These are phyloP conservation scores for Myriosclerotinia scirpicola DNA, from an alignment of 2,329 filamentous ascomycete genomes.

Conservation along the genomic window DNA sequence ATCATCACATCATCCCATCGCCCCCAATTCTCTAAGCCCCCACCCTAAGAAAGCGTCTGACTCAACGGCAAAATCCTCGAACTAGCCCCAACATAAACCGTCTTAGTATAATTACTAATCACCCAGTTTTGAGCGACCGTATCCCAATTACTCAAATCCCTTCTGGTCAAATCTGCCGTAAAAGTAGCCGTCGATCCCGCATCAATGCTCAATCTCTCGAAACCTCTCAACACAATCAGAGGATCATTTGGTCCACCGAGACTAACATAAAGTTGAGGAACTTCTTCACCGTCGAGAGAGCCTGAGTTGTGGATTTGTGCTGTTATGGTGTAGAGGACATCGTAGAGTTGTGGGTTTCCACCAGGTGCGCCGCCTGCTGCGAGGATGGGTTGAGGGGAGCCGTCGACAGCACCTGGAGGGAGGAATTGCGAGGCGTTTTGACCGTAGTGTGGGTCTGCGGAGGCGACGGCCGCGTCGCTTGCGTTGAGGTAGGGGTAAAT, in stretches of 20 bases:
- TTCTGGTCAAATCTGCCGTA: constrained; percentile 66
- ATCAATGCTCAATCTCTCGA: constrained; percentile 72
- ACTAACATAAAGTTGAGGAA: constrained; percentile 68
- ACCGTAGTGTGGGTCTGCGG: constrained; percentile 41
- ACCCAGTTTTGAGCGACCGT: constrained; percentile 80
- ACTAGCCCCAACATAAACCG: constrained; percentile 39
- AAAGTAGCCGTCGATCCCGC: constrained; percentile 69
- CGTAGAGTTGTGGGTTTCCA: constrained; percentile 55
- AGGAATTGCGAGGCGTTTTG: constrained; percentile 40
- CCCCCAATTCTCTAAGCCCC: neutral
- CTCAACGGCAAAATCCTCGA: constrained; percentile 39
- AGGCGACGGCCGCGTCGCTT: constrained; percentile 51
- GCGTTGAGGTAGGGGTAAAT: constrained; percentile 59
- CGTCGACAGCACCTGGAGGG: constrained; percentile 47
- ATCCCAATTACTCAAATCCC: constrained; percentile 90
- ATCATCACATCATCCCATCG: neutral
- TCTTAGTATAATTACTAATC: constrained; percentile 38
- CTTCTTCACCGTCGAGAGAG: constrained; percentile 52
- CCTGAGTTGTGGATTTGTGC: constrained; percentile 58
- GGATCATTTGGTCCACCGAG: constrained; percentile 78
- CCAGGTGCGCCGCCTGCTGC: constrained; percentile 54
- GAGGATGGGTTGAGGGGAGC: constrained; percentile 47
- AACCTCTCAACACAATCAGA: constrained; percentile 68
- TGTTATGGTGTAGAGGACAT: constrained; percentile 54
- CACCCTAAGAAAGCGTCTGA: constrained; percentile 26